Base-by-base conservation (phyloP, 306 rosid species). In the Glycine latifolia region DNA sequence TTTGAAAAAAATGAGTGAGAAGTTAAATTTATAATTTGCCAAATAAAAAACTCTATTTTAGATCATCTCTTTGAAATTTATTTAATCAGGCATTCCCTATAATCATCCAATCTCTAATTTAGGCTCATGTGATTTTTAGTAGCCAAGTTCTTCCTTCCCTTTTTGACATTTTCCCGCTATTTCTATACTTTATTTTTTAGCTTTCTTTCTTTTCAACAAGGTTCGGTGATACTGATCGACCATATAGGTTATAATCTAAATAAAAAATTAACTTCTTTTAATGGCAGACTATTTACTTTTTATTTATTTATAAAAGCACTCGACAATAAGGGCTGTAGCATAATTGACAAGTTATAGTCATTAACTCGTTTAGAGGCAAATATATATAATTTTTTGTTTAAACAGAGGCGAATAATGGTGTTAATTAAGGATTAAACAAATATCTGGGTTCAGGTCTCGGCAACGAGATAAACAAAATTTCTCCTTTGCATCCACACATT, bases 191-290 rank as follows among this genome's bases (percentile, higher is more conserved):
- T 54, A 16, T 44, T 54, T 44, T 62, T 16, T 46, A 7, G 26
- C 44, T 10, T 80, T 80, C 8, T 3, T 20, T 17, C 48, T 26
- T 73, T 65, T 75, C 76, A 76, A n/a, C 11, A 17, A 59, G 68
- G 59, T 52, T 77, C 35, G 41, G 52, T 61, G 49, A 77, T 69
- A 6, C 49, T 62, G 65, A 20, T 20, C 20, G 20, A 63, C 47
- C 58, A 78, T 17, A 72, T 31, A 71, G 61, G 68, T 31, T 71
- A 11, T 33, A 31, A 14, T 61, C 79, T 58, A 79, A 78, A 83
- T 49, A 48, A 56, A 63, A 84, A 79, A 20, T 69, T 68, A 46
- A 43, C 81, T 73, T 74, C 83, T 84, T 73, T 84, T 79, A 79
- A 79, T 76, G 84, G 53, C 67, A 65, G n/a, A 46, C 20, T 39